A percentile compares a stretch with the other conserved stretches of the same genome.
Conservation (phyloP, 108 stramenopile genomes). For the Fragilariopsis cylindrus region DNA sequence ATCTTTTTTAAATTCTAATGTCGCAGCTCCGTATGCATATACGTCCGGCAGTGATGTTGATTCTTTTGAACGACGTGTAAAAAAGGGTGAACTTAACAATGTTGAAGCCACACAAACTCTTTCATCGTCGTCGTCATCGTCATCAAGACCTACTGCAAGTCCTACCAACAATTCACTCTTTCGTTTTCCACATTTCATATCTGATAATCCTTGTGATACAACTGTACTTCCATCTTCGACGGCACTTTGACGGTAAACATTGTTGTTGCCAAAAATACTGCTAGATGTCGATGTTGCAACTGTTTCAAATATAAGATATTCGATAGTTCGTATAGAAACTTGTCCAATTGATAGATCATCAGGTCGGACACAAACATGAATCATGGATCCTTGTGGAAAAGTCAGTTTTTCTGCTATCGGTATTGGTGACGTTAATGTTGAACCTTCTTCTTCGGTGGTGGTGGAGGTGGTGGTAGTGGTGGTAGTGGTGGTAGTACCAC, state of each 20-base stretch:
- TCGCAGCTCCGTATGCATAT: not conserved
- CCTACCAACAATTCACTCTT: not conserved
- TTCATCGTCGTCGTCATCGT: not conserved
- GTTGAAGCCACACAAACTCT: not conserved
- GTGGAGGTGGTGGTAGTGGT: too few species aligned
- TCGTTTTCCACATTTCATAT: conserved; percentile 5
- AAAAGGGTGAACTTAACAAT: not conserved
- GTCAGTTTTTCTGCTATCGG: not conserved
- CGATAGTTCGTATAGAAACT: conserved; percentile 10
- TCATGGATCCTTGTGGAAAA: not conserved
- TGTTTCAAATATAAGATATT: not conserved
- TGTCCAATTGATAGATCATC: not conserved
- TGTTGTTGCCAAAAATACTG: not conserved
- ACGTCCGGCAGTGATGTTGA: too few species aligned
- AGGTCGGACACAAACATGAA: conserved; percentile 7
- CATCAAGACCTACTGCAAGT: too few species aligned
- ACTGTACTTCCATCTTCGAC: not conserved
- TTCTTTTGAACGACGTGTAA: too few species aligned
- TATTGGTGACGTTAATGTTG: too few species aligned
- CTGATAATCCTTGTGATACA: not conserved
- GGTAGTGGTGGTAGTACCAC: too few species aligned
- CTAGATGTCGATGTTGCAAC: not conserved
- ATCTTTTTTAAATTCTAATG: not conserved
- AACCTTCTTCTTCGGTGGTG: too few species aligned
- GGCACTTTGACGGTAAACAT: not conserved